Percentiles rank a stretch among this genome's conserved stretches.
Evolutionary conservation across 1,139 yeast genomes (phyloP).

Genomic region (Lodderomyces orthopsilosis): DNA sequence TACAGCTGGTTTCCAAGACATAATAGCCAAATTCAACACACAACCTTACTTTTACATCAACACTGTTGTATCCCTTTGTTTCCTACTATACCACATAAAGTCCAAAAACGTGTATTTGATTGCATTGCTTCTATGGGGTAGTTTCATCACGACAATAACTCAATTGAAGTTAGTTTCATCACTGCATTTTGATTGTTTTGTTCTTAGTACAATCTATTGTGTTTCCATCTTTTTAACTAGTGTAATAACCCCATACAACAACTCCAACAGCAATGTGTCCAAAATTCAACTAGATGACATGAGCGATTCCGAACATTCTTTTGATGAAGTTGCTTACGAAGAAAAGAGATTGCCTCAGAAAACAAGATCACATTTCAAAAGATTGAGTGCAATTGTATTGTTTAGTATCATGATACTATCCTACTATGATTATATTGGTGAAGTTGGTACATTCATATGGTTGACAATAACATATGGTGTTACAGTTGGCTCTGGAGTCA

Average conservation of each 20-base stretch:
- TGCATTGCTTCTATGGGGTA: conserved; percentile 10
- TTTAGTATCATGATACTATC: neutral
- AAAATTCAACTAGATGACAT: neutral
- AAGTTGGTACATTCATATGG: neutral
- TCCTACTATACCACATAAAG: conserved; percentile 4
- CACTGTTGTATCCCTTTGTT: conserved; percentile 6
- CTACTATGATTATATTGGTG: neutral
- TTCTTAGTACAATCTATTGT: neutral
- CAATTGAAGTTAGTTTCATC: neutral
- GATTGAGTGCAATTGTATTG: neutral
- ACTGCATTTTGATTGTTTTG: neutral
- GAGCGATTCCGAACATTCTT: neutral
- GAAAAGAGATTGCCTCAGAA: neutral
- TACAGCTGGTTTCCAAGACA: neutral
- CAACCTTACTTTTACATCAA: conserved; percentile 10
- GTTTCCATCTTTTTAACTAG: neutral
- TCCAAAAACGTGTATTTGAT: conserved; percentile 4
- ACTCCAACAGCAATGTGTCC: neutral
- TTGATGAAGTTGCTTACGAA: neutral
- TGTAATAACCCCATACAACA: neutral
- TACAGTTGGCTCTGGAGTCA: neutral
- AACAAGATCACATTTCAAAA: neutral
- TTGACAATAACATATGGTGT: neutral
- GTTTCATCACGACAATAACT: conserved; percentile 5
- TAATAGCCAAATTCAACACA: conserved; percentile 1